Evolutionary conservation across 352 stramenopile species (phyloP), one percentile per base, ranked within the genome.

Genomic region (Globisporangium acanthophoron): DNA sequence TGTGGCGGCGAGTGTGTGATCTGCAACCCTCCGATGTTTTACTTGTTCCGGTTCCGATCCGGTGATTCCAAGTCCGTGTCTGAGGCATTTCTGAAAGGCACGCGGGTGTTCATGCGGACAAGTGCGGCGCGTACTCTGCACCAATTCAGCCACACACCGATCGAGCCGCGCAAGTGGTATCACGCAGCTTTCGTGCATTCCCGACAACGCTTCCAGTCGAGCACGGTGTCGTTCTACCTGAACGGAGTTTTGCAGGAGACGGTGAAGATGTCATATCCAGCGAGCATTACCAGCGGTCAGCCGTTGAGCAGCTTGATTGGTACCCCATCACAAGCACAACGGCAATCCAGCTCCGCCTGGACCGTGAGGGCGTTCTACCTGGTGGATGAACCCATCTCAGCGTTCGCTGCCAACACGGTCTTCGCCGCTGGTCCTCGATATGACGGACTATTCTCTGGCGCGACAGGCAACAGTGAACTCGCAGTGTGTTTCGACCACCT

Each of bases 21-120:
- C 45, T 91, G 81, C 59, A 91, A 91, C 44, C 72, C 78, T 9
- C 81, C 81, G 3, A 86, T 76, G 52, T 86, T 91, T 54, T 89
- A 85, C 55, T 52, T 91, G 13, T 89, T 82, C 41, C 71, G 81
- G 21, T 81, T 88, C 67, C 78, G 81, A 1, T 91, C 81, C 8
- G 64, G 76, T 16, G 81, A 91, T 51, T 68, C 71, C 16, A 88
- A 88, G 48, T 89, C 77, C 3, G 73, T 91, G 18, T 80, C 70
- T 46, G 81, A 91, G 62, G 56, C 76, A 20, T 89, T 87, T 54
- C 43, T 91, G 11, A 83, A 83, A 61, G 81, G 78, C 29, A 52
- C 70, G 5, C 85, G 79, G 51, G 29, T 91, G n/a, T 79, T 57
- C 54, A 91, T 91, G 78, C 66, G 78, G 11, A 89, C 81, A 47